Evolutionary conservation across 495 filamentous ascomycete genomes (phyloP), one percentile per base, ranked within the genome.

Genomic region (Podospora australis): DNA sequence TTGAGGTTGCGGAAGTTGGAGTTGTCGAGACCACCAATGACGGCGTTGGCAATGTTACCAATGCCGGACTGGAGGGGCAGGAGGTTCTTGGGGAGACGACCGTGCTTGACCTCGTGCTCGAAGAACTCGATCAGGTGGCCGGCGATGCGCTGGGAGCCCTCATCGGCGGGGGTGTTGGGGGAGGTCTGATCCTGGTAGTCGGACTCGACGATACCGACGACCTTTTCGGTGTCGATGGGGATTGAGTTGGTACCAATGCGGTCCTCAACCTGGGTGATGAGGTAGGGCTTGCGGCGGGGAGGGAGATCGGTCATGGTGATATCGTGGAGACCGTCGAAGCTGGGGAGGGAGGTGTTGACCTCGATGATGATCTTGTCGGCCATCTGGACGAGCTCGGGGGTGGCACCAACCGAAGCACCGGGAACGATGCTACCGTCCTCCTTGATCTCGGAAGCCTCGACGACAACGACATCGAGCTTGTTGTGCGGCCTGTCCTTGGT

Each of bases 311-410:
- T 86, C 80, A 89, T 83, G 36, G 84, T 87, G 67, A 95, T 95
- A 58, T 95, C 89, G 72, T 95, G 89, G 24, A 95, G 77, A 41
- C 89, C 89, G 64, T 92, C 84, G 58, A 95, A 88, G 25, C 80
- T 88, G 6, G 89, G 89, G 30, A 84, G 78, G 4, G 87, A 70
- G 1, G 89, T 95, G 73, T 95, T 95, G 67, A 95, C 87, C 70
- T 95, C 89, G 54, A 95, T 87, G 57, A 95, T 88, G 65, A 95
- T 83, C 74, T 92, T 94, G 59, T 91, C 86, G 34, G 88, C 86
- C 76, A 91, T 84, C 68, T 94, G 87, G 48, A 95, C 74, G 25
- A 95, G 73, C 65, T 95, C 89, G 14, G 89, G 89, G 8, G 81
- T 83, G 2, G 89, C 89, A 42, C 89, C 89, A 11, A 95, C 89